phyloP scores from a whole-genome alignment of 331 rosid species.

The Rhamnella rubrinervis region DNA sequence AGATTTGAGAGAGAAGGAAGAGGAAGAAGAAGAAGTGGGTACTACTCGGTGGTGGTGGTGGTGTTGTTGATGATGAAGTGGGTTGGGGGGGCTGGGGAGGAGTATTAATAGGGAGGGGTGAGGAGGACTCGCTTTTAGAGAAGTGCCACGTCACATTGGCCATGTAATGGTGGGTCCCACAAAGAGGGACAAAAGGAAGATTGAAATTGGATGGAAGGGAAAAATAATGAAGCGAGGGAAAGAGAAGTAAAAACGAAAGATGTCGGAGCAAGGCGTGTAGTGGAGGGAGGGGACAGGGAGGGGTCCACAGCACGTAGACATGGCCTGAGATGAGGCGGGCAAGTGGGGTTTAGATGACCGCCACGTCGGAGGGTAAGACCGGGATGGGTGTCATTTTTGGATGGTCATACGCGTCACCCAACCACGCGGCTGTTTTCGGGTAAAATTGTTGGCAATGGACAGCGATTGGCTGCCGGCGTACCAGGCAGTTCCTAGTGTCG shows the following conservation, averaged over 20 bases:
- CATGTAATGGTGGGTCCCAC: neutral
- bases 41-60: too few species aligned
- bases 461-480: conserved; percentile 32
- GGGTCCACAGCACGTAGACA: conserved; percentile 62
- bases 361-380: conserved; percentile 37
- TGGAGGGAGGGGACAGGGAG: conserved; percentile 42
- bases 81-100: neutral
- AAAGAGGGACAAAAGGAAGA: neutral
- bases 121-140: neutral
- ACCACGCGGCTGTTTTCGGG: conserved; percentile 46
- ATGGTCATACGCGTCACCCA: conserved; percentile 48
- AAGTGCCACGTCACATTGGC: conserved; percentile 12
- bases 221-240: neutral
- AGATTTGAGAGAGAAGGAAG: conserved; percentile 4
- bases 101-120: conserved; percentile 15
- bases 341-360: conserved; percentile 56
- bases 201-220: neutral
- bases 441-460: conserved; percentile 52
- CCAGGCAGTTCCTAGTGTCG: conserved; percentile 24
- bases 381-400: conserved; percentile 4
- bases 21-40: neutral
- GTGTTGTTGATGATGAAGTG: neutral
- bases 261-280: conserved; percentile 36
- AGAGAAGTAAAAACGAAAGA: conserved; percentile 8
- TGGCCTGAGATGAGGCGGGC: conserved; percentile 45